These are phyloP conservation scores for Phytophthora pluvialis DNA, from an alignment of 352 stramenopile species.

Conservation along the genomic window DNA sequence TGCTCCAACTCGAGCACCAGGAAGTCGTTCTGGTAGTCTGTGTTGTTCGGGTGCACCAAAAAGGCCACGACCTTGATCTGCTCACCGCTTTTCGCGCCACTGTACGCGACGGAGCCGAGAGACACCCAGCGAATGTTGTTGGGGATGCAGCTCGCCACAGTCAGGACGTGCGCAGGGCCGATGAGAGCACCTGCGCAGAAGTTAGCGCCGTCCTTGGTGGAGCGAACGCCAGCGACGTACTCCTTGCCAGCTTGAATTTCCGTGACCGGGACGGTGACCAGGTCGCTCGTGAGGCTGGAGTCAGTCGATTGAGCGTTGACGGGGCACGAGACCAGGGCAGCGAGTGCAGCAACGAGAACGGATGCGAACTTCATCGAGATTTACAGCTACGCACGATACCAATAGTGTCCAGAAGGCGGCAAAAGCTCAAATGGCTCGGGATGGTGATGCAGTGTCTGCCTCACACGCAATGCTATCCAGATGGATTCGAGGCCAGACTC, in stretches of 20 bases:
- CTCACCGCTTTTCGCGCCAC: slow-evolving; percentile 44
- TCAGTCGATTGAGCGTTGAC: slow-evolving; percentile 9
- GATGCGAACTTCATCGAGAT: slow-evolving; percentile 29
- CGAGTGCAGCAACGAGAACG: slow-evolving; percentile 11
- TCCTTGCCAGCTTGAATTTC: slow-evolving; percentile 43
- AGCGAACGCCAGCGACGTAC: slow-evolving; percentile 47
- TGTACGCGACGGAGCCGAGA: slow-evolving; percentile 54
- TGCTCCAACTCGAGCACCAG: slow-evolving; percentile 55
- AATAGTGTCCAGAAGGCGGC: slow-evolving; percentile 9
- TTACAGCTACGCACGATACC: background rate
- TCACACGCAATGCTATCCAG: slow-evolving; percentile 11
- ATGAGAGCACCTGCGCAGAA: slow-evolving; percentile 52
- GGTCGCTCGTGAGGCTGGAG: slow-evolving; percentile 19
- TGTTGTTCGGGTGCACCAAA: slow-evolving; percentile 49
- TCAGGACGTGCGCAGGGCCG: slow-evolving; percentile 45
- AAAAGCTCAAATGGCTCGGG: slow-evolving; percentile 42
- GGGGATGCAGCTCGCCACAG: slow-evolving; percentile 47
- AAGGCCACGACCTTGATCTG: slow-evolving; percentile 53
- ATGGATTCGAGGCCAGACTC: too few species aligned
- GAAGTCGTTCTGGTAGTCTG: slow-evolving; percentile 51
- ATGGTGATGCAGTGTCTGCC: slow-evolving; percentile 13
- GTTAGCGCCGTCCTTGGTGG: slow-evolving; percentile 33
- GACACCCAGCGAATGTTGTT: slow-evolving; percentile 56
- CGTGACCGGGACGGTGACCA: slow-evolving; percentile 22
- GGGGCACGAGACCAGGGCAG: slow-evolving; percentile 8